Evolutionary conservation across 805 yeast species (phyloP), one percentile per base, ranked within the genome.

Genomic region (Lipomyces kockii): DNA sequence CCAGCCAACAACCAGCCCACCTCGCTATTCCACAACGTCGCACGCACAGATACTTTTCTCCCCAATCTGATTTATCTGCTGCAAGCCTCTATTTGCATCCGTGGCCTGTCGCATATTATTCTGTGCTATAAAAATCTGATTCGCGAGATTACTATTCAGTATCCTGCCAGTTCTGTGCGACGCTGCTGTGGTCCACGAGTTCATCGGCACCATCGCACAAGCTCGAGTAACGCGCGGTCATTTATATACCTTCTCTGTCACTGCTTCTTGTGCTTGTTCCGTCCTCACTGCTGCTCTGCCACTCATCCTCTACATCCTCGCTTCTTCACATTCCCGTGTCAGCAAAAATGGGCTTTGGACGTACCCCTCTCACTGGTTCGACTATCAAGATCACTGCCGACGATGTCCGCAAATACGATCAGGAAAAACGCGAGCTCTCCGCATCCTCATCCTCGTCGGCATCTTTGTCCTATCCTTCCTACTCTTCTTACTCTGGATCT

Each of bases 331-430:
- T 14, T 5, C 22, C 14, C 9, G 11, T 43, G 22, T n/a, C 22
- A 43, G 12, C 49, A 43, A 8, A 17, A 43, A 60, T 60, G 63
- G 51, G 43, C 27, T 51, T 27, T 22, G 35, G 35, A 3, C 60
- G 63, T 11, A 34, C 63, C 4, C 55, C 55, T 22, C 55, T 52
- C 34, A 11, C 55, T 17, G 63, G 63, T 2, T 37, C 65, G 20
- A 29, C 39, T 12, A 62, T 62, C 57, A 58, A 29, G 52, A 46
- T 62, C 17, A 46, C 65, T 32, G 37, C 49, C 14, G 65, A 43
- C 5, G 65, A 62, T 35, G 65, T 62, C 52, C 56, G 65, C 25
- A 29, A 57, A 3, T 62, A 62, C 51, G 65, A 62, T 22, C 62
- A 34, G 17, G 20, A 32, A n/a, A 52, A 29, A 22, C 63, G 59